A percentile compares a stretch with the other conserved stretches of the same genome.
Conservation (phyloP, 768 basidiomycete species). For the Daedaleopsis nitida region DNA sequence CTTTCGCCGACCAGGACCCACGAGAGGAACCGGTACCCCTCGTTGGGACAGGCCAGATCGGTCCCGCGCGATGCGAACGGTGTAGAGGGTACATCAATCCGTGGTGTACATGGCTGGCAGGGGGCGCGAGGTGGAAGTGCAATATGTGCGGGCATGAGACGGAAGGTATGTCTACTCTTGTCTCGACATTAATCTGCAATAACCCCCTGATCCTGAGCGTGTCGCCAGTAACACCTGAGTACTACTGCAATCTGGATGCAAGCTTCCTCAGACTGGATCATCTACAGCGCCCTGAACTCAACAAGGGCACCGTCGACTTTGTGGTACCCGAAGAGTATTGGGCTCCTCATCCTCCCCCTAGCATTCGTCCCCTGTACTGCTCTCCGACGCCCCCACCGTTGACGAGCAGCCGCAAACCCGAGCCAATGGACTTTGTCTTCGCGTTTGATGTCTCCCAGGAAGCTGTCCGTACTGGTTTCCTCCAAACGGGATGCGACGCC, state of each 20-base stretch:
- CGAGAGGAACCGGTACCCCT: slow-evolving; percentile 81
- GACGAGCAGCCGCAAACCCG: slow-evolving; percentile 51
- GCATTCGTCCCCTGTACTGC: slow-evolving; percentile 54
- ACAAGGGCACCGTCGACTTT: slow-evolving; percentile 91
- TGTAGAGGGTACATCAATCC: slow-evolving; percentile 94
- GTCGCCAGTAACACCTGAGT: slow-evolving; percentile 68
- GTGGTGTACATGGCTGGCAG: slow-evolving; percentile 84
- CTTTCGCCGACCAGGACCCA: slow-evolving; percentile 80
- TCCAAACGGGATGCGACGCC: slow-evolving; percentile 63
- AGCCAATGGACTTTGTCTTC: slow-evolving; percentile 79
- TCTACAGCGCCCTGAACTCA: slow-evolving; percentile 79
- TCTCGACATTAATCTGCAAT: slow-evolving; percentile 9
- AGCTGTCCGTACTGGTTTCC: slow-evolving; percentile 68
- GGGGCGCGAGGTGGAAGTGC: slow-evolving; percentile 87
- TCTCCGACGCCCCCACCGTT: slow-evolving; percentile 48
- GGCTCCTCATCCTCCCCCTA: slow-evolving; percentile 68
- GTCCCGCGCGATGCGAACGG: slow-evolving; percentile 81
- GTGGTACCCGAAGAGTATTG: slow-evolving; percentile 78
- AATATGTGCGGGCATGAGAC: slow-evolving; percentile 87
- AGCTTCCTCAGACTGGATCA: slow-evolving; percentile 81
- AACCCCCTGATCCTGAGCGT: not conserved
- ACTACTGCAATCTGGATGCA: slow-evolving; percentile 82
- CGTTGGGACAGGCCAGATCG: slow-evolving; percentile 67
- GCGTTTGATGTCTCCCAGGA: slow-evolving; percentile 81
- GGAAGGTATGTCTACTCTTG: slow-evolving; percentile 58